Conservation (phyloP, 2,329 filamentous ascomycete genomes). For the Ilyonectria robusta region DNA sequence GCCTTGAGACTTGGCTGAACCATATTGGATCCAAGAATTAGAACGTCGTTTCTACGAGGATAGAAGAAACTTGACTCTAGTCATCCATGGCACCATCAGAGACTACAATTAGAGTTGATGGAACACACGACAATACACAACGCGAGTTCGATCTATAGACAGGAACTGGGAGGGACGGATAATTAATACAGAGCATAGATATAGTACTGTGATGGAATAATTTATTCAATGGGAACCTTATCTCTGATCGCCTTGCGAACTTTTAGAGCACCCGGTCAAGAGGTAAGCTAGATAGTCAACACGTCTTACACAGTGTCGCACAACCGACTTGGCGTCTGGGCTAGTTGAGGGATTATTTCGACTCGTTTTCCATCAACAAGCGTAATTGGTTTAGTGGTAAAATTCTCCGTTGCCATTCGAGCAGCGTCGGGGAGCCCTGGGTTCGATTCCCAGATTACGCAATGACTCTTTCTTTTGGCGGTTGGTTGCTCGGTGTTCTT, state of each 20-base stretch:
- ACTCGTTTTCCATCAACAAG: background rate
- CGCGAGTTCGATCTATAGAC: background rate
- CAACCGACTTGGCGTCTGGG: background rate
- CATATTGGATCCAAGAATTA: conserved; percentile 11
- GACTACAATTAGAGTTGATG: background rate
- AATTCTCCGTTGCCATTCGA: conserved; percentile 9
- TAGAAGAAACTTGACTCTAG: too few relatives aligned
- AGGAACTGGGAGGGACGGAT: background rate
- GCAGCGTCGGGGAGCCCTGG: conserved; percentile 7
- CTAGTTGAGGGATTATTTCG: background rate
- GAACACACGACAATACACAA: background rate
- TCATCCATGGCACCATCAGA: too few relatives aligned
- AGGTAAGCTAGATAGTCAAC: too few relatives aligned
- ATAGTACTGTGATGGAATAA: background rate
- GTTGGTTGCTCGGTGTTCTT: too few relatives aligned
- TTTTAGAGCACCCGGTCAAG: too few relatives aligned
- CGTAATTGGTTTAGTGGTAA: conserved; percentile 8
- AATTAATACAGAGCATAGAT: background rate
- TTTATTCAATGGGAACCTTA: background rate
- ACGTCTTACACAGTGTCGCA: background rate
- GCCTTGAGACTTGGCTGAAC: conserved; percentile 23
- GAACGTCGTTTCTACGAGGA: background rate
- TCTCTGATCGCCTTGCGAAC: too few relatives aligned
- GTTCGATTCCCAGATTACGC: conserved; percentile 10
- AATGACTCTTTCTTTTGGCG: background rate